phyloP scores from a whole-genome alignment of 352 stramenopile genomes.

The Globisporangium solare region DNA sequence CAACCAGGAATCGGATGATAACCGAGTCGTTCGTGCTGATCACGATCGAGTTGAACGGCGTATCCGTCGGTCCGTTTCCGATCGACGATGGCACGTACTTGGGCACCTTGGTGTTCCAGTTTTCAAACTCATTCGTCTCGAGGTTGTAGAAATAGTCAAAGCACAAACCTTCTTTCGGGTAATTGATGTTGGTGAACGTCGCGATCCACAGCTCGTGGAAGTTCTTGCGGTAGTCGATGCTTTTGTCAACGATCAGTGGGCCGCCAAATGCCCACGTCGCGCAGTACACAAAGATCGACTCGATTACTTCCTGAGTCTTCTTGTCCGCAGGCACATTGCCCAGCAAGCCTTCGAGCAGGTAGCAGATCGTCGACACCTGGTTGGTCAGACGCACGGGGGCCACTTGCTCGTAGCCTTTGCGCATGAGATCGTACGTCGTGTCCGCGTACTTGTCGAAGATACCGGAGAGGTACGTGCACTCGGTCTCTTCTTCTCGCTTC shows the following conservation, averaged over 20 bases:
- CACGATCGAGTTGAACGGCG: slow-evolving; percentile 95
- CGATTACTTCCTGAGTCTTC: slow-evolving; percentile 90
- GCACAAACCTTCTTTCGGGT: slow-evolving; percentile 93
- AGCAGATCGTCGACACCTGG: slow-evolving; percentile 95
- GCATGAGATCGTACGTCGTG: slow-evolving; percentile 90
- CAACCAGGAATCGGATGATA: slow-evolving; percentile 92
- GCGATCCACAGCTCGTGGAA: slow-evolving; percentile 84
- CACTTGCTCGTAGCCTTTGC: slow-evolving; percentile 95
- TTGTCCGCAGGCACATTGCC: slow-evolving; percentile 83
- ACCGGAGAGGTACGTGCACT: slow-evolving; percentile 90
- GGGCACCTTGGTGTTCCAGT: slow-evolving; percentile 92
- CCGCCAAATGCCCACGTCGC: slow-evolving; percentile 96
- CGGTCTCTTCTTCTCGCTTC: slow-evolving; percentile 84
- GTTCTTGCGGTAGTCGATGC: slow-evolving; percentile 87
- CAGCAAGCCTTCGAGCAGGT: slow-evolving; percentile 93
- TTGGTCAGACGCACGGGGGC: slow-evolving; percentile 93
- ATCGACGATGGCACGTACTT: slow-evolving; percentile 90
- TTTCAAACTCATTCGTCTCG: slow-evolving; percentile 89
- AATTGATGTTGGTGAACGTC: slow-evolving; percentile 85
- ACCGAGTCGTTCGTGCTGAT: slow-evolving; percentile 96
- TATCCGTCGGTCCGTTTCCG: slow-evolving; percentile 90
- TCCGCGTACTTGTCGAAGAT: slow-evolving; percentile 98
- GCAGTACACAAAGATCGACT: slow-evolving; percentile 96
- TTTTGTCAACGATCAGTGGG: slow-evolving; percentile 92
- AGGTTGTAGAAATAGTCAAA: slow-evolving; percentile 98